A percentile compares a stretch with the other conserved stretches of the same genome.
Evolutionary conservation across 1,284 basidiomycete species (phyloP).

Genomic region (Coriolopsis trogii): DNA sequence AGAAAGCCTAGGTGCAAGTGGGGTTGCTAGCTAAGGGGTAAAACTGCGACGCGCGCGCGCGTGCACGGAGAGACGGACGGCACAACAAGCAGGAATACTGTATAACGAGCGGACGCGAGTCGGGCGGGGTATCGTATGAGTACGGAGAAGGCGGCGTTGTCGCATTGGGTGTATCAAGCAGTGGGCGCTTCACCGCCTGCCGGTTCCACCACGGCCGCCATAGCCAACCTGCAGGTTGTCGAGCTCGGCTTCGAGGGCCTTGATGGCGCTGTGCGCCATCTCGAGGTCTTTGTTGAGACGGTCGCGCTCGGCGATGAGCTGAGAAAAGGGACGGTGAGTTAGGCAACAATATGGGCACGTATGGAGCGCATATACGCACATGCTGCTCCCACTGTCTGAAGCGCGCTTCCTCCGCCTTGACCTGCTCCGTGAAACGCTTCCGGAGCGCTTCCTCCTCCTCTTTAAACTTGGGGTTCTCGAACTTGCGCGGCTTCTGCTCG

Average conservation of each 20-base stretch:
- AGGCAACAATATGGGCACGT: background rate
- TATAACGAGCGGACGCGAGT: slow-evolving; percentile 23
- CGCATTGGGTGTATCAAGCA: too few species aligned
- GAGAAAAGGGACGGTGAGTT: slow-evolving; percentile 18
- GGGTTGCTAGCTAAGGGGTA: background rate
- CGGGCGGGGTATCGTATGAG: slow-evolving; percentile 22
- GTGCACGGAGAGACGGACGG: too few species aligned
- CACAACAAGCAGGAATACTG: slow-evolving; percentile 19
- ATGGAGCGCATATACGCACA: slow-evolving; percentile 50
- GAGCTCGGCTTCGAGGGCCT: slow-evolving; percentile 86
- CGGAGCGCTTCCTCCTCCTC: slow-evolving; percentile 97
- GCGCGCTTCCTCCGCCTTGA: slow-evolving; percentile 97
- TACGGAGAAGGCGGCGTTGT: background rate
- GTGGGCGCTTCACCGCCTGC: slow-evolving; percentile 60
- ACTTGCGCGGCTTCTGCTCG: slow-evolving; percentile 98
- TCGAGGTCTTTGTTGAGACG: slow-evolving; percentile 97
- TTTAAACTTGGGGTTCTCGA: slow-evolving; percentile 99
- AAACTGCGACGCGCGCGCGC: background rate
- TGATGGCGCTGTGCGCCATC: slow-evolving; percentile 90
- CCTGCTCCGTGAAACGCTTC: slow-evolving; percentile 99
- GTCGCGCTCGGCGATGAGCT: slow-evolving; percentile 97
- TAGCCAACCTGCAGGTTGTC: slow-evolving; percentile 90
- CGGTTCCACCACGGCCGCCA: slow-evolving; percentile 71
- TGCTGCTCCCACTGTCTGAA: slow-evolving; percentile 99
- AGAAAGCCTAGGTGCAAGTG: background rate